phyloP scores from a whole-genome alignment of 2,329 filamentous ascomycete genomes.

The Neopestalotiopsis sp. region DNA sequence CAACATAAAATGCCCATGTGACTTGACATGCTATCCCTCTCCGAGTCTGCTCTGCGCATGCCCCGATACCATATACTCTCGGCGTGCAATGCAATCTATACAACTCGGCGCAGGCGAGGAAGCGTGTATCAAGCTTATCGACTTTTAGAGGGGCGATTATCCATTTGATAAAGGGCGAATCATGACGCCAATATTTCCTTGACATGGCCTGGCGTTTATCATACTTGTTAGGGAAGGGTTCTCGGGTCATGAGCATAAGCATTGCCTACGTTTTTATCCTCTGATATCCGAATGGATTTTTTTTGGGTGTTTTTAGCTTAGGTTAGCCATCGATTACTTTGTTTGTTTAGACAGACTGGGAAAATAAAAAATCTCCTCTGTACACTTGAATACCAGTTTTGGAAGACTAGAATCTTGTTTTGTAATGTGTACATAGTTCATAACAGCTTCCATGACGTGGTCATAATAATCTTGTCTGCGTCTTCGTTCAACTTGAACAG shows the following conservation, averaged over 20 bases:
- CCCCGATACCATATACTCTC: too few relatives aligned
- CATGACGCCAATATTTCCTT: not conserved
- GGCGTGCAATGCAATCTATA: not conserved
- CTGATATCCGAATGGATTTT: not conserved
- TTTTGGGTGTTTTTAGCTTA: not conserved
- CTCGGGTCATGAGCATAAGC: constrained; percentile 3
- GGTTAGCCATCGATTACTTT: constrained; percentile 1
- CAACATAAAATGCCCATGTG: not conserved
- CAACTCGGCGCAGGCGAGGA: not conserved
- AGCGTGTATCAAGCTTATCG: not conserved
- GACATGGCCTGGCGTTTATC: constrained; percentile 9
- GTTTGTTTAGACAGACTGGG: not conserved
- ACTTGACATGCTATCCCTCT: not conserved
- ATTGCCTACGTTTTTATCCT: constrained; percentile 7
- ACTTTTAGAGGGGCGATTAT: not conserved
- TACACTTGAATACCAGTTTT: not conserved
- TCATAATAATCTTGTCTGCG: not conserved
- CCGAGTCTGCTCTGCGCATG: too few relatives aligned
- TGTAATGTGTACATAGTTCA: not conserved
- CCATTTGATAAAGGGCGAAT: not conserved
- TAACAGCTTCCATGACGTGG: not conserved
- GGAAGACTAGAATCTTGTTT: not conserved
- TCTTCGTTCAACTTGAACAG: not conserved
- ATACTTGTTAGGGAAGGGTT: not conserved
- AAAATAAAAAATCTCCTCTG: not conserved